Evolutionary conservation across 2,329 filamentous ascomycete species (phyloP).

Genomic region (Hansfordia pulvinata): DNA sequence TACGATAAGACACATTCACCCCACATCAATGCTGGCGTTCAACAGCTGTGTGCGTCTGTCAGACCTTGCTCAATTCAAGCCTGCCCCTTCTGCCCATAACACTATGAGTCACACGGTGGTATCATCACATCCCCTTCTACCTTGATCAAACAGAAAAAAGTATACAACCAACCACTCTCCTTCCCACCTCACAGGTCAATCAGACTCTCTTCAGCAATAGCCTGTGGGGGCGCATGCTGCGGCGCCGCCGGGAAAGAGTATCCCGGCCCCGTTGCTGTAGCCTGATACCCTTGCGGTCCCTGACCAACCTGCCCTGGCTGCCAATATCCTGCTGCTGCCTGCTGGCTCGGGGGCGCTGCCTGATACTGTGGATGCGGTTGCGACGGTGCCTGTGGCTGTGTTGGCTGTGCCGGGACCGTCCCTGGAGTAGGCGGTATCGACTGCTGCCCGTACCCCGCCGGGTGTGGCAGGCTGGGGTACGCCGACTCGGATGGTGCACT

Average conservation of each 20-base stretch:
- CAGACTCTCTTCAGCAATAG: constrained; percentile 59
- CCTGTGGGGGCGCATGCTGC: constrained; percentile 44
- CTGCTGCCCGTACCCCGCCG: constrained; percentile 27
- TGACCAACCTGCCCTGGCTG: constrained; percentile 24
- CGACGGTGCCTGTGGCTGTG: too few relatives aligned
- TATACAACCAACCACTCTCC: too few relatives aligned
- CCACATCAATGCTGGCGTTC: too few relatives aligned
- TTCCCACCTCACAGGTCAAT: constrained; percentile 82
- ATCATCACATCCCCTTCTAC: too few relatives aligned
- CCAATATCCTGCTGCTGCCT: constrained; percentile 26
- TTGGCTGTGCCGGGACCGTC: constrained; percentile 12
- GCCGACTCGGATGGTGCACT: constrained; percentile 25
- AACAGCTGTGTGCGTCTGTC: too few relatives aligned
- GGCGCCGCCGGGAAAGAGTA: constrained; percentile 52
- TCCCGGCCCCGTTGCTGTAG: constrained; percentile 14
- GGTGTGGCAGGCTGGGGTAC: constrained; percentile 37
- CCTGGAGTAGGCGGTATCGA: constrained; percentile 25
- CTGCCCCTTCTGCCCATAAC: too few relatives aligned
- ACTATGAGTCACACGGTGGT: too few relatives aligned
- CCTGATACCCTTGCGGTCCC: constrained; percentile 22
- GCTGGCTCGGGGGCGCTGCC: constrained; percentile 12
- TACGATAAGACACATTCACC: too few relatives aligned
- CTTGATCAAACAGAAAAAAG: too few relatives aligned
- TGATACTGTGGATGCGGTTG: constrained; percentile 17
- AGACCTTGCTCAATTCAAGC: too few relatives aligned